A percentile compares a stretch with the other conserved stretches of the same genome.
Evolutionary conservation across 2,329 filamentous ascomycete species (phyloP).

Genomic region (Cladobotryum mycophilum): DNA sequence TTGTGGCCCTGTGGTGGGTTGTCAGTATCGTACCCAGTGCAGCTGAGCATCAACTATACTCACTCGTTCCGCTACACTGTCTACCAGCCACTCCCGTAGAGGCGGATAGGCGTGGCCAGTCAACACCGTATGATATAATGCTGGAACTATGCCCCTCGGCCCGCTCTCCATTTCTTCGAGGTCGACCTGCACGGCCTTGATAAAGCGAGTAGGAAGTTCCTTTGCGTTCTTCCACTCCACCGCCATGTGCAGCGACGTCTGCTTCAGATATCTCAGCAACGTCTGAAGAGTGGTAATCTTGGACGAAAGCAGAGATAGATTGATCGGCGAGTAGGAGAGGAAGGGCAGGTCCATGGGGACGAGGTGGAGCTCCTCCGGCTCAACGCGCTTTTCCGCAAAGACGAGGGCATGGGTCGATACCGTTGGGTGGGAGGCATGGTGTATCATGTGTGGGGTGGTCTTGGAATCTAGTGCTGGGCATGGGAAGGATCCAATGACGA

Average conservation of each 20-base stretch:
- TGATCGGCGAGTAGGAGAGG: slow-evolving; percentile 68
- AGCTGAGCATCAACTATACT: slow-evolving; percentile 46
- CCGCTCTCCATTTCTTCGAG: slow-evolving; percentile 56
- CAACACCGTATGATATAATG: slow-evolving; percentile 75
- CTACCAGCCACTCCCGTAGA: slow-evolving; percentile 81
- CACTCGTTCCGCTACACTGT: slow-evolving; percentile 74
- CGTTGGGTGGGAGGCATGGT: slow-evolving; percentile 65
- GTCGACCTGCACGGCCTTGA: slow-evolving; percentile 70
- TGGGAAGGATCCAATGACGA: slow-evolving; percentile 64
- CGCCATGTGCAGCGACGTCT: slow-evolving; percentile 71
- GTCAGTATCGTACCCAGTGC: slow-evolving; percentile 37
- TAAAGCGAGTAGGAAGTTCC: slow-evolving; percentile 71
- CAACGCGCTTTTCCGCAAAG: slow-evolving; percentile 34
- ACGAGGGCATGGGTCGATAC: slow-evolving; percentile 73
- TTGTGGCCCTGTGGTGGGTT: slow-evolving; percentile 66
- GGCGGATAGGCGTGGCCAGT: slow-evolving; percentile 73
- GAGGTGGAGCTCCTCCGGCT: slow-evolving; percentile 40
- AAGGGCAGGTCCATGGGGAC: slow-evolving; percentile 79
- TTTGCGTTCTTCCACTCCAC: slow-evolving; percentile 78
- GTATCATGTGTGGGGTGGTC: slow-evolving; percentile 32
- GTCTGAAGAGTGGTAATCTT: slow-evolving; percentile 87
- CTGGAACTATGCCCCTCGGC: slow-evolving; percentile 58
- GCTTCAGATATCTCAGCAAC: slow-evolving; percentile 74
- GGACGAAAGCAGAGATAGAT: slow-evolving; percentile 76
- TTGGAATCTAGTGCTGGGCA: slow-evolving; percentile 33